Evolutionary conservation across 1,284 basidiomycete genomes (phyloP).

Genomic region (Cronartium quercuum): DNA sequence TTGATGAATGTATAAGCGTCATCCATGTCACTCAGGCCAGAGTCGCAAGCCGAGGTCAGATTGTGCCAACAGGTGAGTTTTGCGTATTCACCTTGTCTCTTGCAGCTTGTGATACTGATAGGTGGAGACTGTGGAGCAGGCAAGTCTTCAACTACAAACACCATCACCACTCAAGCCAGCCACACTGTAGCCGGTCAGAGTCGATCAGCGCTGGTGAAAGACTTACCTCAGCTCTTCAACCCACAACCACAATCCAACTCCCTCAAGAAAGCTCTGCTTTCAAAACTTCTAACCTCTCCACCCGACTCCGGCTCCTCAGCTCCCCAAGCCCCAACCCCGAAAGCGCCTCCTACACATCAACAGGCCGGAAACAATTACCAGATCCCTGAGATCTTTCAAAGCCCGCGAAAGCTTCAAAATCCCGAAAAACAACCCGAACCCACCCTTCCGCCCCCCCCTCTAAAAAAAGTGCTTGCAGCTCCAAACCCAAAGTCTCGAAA

Average conservation of each 20-base stretch:
- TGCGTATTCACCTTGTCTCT: neutral
- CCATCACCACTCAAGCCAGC: neutral
- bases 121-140: neutral
- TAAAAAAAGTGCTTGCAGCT: neutral
- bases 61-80: neutral
- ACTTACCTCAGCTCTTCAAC: constrained; percentile 26
- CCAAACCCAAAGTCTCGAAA: neutral
- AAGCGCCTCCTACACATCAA: neutral
- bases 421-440: neutral
- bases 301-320: neutral
- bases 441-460: neutral
- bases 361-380: constrained; percentile 2
- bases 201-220: constrained; percentile 23
- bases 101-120: no score
- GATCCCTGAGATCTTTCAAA: constrained; percentile 33
- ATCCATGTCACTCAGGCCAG: constrained; percentile 63
- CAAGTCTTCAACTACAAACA: neutral
- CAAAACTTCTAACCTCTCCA: constrained; percentile 22
- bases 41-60: constrained; percentile 56
- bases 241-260: constrained; percentile 3
- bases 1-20: constrained; percentile 58
- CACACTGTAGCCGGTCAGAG: neutral
- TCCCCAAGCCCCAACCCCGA: neutral
- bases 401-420: constrained; percentile 1
- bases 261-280: constrained; percentile 13